These are phyloP conservation scores for Linnemannia elongata DNA, from an alignment of 192 early-diverging fungal genomes.

Conservation along the genomic window DNA sequence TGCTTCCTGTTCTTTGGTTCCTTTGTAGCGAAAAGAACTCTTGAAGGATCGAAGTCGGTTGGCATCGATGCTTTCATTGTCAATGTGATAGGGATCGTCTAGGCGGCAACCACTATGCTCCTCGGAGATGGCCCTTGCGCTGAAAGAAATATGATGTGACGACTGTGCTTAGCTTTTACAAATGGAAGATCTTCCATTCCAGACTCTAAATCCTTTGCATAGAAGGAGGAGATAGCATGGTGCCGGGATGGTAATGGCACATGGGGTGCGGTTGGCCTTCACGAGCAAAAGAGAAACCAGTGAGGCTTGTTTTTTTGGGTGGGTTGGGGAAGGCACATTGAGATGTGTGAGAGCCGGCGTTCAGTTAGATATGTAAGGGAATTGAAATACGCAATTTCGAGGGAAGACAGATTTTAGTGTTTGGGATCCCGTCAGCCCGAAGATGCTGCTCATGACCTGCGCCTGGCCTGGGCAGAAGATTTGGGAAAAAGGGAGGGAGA, in stretches of 20 bases:
- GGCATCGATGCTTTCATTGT: background rate
- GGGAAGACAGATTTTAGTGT: background rate
- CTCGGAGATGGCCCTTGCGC: background rate
- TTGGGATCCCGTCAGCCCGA: background rate
- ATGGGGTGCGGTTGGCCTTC: background rate
- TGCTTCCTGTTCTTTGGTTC: background rate
- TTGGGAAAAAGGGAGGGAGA: background rate
- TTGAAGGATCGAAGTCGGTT: too few relatives aligned
- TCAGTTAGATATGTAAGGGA: background rate
- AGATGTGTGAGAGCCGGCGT: background rate
- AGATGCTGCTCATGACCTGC: slow-evolving; percentile 1
- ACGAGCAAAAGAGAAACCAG: background rate
- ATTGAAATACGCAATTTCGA: background rate
- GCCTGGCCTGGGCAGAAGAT: slow-evolving; percentile 15
- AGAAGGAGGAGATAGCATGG: background rate
- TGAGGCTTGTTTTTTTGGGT: background rate
- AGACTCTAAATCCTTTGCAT: background rate
- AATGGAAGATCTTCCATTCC: background rate
- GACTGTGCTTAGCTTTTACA: too few relatives aligned
- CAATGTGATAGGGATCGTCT: background rate
- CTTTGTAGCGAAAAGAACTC: too few relatives aligned
- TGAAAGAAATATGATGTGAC: background rate
- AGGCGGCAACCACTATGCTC: background rate
- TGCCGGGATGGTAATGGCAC: background rate
- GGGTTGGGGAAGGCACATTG: background rate